Evolutionary conservation across 352 stramenopile genomes (phyloP), one percentile per base, ranked within the genome.

Genomic region (Globisporangium camurandrum): DNA sequence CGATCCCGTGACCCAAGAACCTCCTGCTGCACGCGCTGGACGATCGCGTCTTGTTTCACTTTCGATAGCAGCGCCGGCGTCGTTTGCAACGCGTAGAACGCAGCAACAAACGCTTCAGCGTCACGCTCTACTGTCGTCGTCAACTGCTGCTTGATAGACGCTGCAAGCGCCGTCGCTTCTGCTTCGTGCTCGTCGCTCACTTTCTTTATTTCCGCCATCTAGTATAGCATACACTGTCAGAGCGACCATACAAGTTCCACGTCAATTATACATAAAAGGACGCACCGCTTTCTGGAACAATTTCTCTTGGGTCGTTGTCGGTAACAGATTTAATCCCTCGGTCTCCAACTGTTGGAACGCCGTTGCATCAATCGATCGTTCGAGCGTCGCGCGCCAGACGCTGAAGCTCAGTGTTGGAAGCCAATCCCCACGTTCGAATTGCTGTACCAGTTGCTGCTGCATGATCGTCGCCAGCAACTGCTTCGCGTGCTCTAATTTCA

Each of bases 401-500:
- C 64, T 62, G 7, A 86, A 51, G 30, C 65, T 72, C 22, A 67
- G 75, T 47, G 68, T 86, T n/a, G n/a, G n/a, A n/a, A n/a, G 22
- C 57, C 51, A 14, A 75, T 69, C 50, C 76, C 82, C 20, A 46
- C 52, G 7, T 70, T 59, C 45, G 1, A 65, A 23, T n/a, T 70
- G 61, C 12, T 27, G 34, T 30, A 46, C 19, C 36, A 87, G 68
- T 14, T 80, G 66, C n/a, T 84, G 62, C 4, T 48, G 56, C 17
- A 90, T 23, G 2, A 86, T 31, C 16, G 72, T 47, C 2, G 49
- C 46, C 3, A 88, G 84, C 2, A 64, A 26, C 49, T 81, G 71
- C 26, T 85, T 87, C 0, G 75, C 70, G 22, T 70, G 58, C 37
- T 76, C 79, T n/a, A 90, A 37, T 33, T 86, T 88, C 39, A 53